Base-by-base conservation (phyloP, 306 rosid genomes). In the Vachellia collinsii region DNA sequence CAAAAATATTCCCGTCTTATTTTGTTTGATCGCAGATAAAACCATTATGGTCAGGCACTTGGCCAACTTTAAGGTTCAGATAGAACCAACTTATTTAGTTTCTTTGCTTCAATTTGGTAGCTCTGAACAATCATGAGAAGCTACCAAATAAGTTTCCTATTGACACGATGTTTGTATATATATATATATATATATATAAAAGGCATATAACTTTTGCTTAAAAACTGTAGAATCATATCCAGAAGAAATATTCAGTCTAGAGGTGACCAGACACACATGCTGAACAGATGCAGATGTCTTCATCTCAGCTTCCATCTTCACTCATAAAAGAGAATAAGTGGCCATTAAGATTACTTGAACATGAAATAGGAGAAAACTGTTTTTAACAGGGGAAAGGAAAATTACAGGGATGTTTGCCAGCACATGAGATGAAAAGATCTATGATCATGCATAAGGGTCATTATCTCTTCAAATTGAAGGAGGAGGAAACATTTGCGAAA, bases 1-100 rank as follows among this genome's bases (percentile, higher is more conserved):
- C 67, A 36, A 67, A 77, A 23, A 50, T 77, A 80, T 77, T 59
- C 62, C 71, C 1, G 48, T 63, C 41, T 12, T 54, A 7, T 54
- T 63, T 67, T 20, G 4, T 4, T 42, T 67, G 9, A 4, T 38
- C 25, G 47, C 0, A 17, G 17, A 20, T 42, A 74, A 25, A 50
- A 72, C 61, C 41, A 77, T 76, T 66, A 74, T 54, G 53, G 71
- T 42, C 36, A 82, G 25, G 62, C 41, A 76, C 56, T 48, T 63
- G 29, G 58, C 77, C n/a, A 53, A 62, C 48, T 65, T 51, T 22
- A 54, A 13, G 6, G 41, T 44, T 70, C 22, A 66, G n/a, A 84
- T 22, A 16, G 47, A 76, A 11, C 72, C 77, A 38, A 71, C 59
- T 50, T 77, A 72, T 72, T 11, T 42, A 64, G 59, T 64, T 29